Evolutionary conservation across 78 protist genomes (phyloP).

Genomic region (Protostelium mycophagum): DNA sequence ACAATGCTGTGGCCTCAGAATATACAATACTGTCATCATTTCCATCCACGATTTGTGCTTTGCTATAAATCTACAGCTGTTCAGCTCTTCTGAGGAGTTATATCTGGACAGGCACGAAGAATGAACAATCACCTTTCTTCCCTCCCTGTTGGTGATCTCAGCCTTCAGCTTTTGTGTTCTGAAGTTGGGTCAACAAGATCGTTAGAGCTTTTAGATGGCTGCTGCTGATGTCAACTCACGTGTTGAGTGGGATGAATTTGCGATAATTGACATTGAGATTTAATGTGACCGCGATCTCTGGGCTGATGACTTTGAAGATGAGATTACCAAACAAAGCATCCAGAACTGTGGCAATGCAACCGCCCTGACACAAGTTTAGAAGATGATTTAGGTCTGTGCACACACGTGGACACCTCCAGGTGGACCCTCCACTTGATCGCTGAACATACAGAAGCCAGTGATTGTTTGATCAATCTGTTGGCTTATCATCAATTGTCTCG

Average conservation of each 20-base stretch:
- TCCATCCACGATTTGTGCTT: too few species aligned
- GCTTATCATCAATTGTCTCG: background rate
- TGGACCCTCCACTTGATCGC: background rate
- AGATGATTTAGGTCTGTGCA: background rate
- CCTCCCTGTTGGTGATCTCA: too few species aligned
- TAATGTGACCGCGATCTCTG: background rate
- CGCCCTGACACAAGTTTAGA: background rate
- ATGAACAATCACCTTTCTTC: too few species aligned
- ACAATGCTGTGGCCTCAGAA: too few species aligned
- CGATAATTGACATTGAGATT: background rate
- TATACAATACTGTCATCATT: too few species aligned
- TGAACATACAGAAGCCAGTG: background rate
- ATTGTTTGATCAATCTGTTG: background rate
- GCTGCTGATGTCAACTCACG: too few species aligned
- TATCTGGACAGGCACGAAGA: too few species aligned
- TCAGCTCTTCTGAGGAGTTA: too few species aligned
- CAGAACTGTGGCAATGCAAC: background rate
- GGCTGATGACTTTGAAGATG: background rate
- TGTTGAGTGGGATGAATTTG: background rate
- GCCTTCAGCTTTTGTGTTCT: too few species aligned
- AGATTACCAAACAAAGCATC: background rate
- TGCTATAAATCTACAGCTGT: too few species aligned
- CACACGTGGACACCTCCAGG: background rate
- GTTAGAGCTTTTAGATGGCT: too few species aligned
- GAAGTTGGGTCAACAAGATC: too few species aligned